phyloP scores from a whole-genome alignment of 192 early-diverging fungal genomes.

The Gonapodya sp. region DNA sequence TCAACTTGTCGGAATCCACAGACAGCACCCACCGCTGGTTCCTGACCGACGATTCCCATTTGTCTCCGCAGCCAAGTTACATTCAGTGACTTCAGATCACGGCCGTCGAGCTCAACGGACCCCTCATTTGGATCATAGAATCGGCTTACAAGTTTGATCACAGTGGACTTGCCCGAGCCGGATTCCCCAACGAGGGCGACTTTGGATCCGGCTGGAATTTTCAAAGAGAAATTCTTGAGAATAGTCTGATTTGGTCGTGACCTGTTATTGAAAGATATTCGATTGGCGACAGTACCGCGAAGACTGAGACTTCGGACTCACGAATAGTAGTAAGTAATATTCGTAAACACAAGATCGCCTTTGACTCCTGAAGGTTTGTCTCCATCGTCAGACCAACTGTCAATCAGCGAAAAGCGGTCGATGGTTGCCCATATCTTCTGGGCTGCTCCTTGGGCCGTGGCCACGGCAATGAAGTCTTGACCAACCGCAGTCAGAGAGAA shows the following conservation, averaged over 20 bases:
- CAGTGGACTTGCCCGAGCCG: constrained; percentile 38
- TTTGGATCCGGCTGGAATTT: constrained; percentile 60
- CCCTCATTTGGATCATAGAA: constrained; percentile 60
- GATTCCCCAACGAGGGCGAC: constrained; percentile 83
- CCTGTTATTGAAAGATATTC: constrained; percentile 49
- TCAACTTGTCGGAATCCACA: not conserved
- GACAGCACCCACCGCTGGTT: constrained; percentile 82
- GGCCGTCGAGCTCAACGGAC: constrained; percentile 17
- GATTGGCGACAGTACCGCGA: too few relatives aligned
- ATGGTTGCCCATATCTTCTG: constrained; percentile 35
- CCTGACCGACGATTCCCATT: constrained; percentile 85
- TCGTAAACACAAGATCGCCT: constrained; percentile 33
- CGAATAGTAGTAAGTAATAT: too few relatives aligned
- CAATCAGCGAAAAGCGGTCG: constrained; percentile 34
- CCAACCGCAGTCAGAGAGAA: too few relatives aligned
- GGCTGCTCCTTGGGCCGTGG: too few relatives aligned
- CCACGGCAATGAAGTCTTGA: too few relatives aligned
- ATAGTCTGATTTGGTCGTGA: constrained; percentile 71
- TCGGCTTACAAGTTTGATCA: constrained; percentile 4
- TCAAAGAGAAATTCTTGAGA: constrained; percentile 61
- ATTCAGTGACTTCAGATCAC: constrained; percentile 49
- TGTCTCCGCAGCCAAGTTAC: constrained; percentile 74
- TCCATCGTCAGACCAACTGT: constrained; percentile 24
- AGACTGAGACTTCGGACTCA: too few relatives aligned
- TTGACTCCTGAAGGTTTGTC: constrained; percentile 18